Percentiles rank a stretch among this genome's conserved stretches.
Conservation (phyloP, 169 alveolate genomes). For the Besnoitia besnoiti region DNA sequence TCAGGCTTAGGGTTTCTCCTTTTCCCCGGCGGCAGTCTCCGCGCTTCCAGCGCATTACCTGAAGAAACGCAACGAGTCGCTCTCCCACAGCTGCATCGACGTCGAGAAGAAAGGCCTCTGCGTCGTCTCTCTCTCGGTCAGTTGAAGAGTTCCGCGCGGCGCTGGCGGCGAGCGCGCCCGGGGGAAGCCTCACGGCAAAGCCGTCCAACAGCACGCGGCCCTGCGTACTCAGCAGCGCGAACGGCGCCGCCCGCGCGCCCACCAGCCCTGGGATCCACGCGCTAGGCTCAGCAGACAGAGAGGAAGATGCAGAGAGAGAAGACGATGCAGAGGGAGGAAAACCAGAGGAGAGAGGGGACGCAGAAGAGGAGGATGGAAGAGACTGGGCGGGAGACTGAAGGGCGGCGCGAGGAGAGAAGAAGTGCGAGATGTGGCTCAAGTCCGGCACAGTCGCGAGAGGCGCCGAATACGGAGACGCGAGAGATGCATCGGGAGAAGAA, state of each 20-base stretch:
- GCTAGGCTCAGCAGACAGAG: background rate
- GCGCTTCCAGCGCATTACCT: background rate
- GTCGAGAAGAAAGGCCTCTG: conserved; percentile 16
- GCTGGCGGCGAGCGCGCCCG: background rate
- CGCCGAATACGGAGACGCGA: background rate
- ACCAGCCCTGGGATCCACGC: background rate
- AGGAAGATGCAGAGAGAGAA: background rate
- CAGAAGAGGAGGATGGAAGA: background rate
- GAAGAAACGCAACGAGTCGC: background rate
- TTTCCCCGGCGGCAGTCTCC: background rate
- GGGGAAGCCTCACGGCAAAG: background rate
- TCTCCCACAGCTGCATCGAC: background rate
- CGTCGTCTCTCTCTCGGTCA: background rate
- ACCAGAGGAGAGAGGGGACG: background rate
- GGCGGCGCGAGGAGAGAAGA: too few relatives aligned
- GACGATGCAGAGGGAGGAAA: background rate
- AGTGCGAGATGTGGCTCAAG: background rate
- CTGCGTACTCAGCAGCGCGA: conserved; percentile 15
- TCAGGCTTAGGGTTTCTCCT: too few relatives aligned
- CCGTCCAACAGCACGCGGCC: conserved; percentile 33
- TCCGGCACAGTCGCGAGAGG: background rate
- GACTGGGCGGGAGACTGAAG: background rate
- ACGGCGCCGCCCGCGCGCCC: conserved; percentile 14
- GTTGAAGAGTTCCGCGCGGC: background rate
- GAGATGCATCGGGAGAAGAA: background rate